These are phyloP conservation scores for Amylocarpus encephaloides DNA, from an alignment of 2,329 filamentous ascomycete genomes.

Conservation along the genomic window DNA sequence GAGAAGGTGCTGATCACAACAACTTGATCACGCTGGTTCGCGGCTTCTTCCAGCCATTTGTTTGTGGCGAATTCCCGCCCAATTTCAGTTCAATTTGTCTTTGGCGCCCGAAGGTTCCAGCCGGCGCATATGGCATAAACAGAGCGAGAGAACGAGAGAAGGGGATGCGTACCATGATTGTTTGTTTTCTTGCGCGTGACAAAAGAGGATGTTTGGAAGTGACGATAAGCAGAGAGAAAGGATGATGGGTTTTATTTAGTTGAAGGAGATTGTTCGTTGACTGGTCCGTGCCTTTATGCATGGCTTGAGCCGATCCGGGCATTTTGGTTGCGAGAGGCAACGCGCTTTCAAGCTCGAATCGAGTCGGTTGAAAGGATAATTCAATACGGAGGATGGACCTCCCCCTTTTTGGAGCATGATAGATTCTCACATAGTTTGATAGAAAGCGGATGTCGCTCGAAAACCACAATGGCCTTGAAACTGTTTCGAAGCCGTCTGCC, in stretches of 20 bases:
- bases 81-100: background rate
- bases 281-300: slow-evolving; percentile 13
- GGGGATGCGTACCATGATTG: slow-evolving; percentile 2
- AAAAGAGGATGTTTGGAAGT: background rate
- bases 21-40: background rate
- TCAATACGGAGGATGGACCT: no score
- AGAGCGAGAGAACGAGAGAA: background rate
- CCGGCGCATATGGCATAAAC: no score
- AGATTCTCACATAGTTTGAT: no score
- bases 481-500: no score
- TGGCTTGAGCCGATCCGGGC: background rate
- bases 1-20: background rate
- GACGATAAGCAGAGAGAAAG: background rate
- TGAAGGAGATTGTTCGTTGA: background rate
- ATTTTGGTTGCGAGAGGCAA: background rate
- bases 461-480: no score
- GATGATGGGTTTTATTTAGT: slow-evolving; percentile 7
- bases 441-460: no score
- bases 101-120: background rate
- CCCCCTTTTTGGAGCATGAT: no score
- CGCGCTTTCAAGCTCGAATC: no score
- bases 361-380: background rate
- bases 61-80: slow-evolving; percentile 3
- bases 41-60: slow-evolving; percentile 2
- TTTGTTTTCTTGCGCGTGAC: background rate